phyloP scores from a whole-genome alignment of 2,329 filamentous ascomycete genomes.

The Apiospora koreana region DNA sequence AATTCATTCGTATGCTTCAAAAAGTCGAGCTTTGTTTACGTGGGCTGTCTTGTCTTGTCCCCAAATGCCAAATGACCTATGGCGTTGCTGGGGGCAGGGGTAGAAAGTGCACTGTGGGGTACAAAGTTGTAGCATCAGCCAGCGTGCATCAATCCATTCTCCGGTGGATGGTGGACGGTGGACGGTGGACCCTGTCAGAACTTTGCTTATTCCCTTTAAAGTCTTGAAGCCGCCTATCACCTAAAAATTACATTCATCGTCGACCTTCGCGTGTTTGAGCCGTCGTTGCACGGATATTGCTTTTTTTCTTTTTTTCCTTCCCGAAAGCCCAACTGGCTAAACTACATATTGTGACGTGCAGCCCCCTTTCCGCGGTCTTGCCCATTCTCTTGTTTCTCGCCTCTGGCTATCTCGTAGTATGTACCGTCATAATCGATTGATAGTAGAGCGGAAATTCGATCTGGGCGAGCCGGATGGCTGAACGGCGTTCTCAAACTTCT shows the following conservation, averaged over 20 bases:
- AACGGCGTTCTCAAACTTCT: slow-evolving; percentile 14
- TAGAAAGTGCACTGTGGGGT: neutral
- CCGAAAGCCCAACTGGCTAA: neutral
- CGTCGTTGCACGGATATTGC: neutral
- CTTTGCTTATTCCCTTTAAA: slow-evolving; percentile 8
- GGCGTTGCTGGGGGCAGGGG: slow-evolving; percentile 2
- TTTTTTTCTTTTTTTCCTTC: neutral
- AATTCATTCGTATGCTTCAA: slow-evolving; percentile 1
- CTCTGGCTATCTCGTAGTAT: slow-evolving; percentile 15
- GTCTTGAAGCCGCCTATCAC: neutral
- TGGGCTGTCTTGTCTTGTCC: too few relatives aligned
- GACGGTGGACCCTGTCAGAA: neutral
- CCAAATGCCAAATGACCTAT: neutral
- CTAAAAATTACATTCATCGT: neutral
- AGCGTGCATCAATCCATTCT: too few relatives aligned
- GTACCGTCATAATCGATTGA: slow-evolving; percentile 10
- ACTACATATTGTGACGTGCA: neutral
- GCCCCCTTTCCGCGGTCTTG: neutral
- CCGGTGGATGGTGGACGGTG: too few relatives aligned
- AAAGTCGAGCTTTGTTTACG: neutral
- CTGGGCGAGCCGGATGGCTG: slow-evolving; percentile 19
- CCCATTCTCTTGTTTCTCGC: slow-evolving; percentile 1
- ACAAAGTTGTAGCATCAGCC: neutral
- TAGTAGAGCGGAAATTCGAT: slow-evolving; percentile 14
- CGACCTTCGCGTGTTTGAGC: neutral